Evolutionary conservation across 257 asterid genomes (phyloP), one percentile per base, ranked within the genome.

Genomic region (Solanum sitiens): DNA sequence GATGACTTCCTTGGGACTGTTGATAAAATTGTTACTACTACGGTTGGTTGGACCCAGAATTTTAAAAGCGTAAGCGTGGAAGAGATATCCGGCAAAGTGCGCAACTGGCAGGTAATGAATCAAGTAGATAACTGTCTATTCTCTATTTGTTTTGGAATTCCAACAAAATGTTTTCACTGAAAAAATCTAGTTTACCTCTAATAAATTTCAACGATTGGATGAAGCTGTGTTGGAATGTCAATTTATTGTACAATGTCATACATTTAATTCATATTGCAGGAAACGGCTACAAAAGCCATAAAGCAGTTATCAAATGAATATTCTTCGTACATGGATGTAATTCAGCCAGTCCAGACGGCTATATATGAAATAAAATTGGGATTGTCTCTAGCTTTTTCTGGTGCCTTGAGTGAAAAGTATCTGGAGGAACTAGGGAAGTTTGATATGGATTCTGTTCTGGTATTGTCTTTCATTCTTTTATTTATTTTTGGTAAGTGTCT

Each of bases 361-460:
- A 70, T 97, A 65, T 96, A 96, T 87, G 99, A 97, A 91, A 92
- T 95, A 89, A 97, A 97, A 92, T 91, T 97, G 77, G 99, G 99
- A 74, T 86, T 95, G 83, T 92, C 99, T 47, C 90, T 97, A 50
- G 86, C 92, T 72, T 90, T 90, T 86, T 94, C 99, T 59, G 91
- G 93, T 87, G 87, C 90, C 77, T 87, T 90, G 44, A 63, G 82
- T 83, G 92, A 87, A 89, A 89, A 84, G 45, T 87, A 79, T 79
- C 71, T 88, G 85, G 90, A 86, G n/a, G 87, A 89, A 83, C 20
- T 88, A 23, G 92, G 90, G 32, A 92, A 87, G 83, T 93, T 86
- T 77, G 92, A 91, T 68, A 91, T 90, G 92, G 93, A 93, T 65
- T 73, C 70, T 71, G 89, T 93, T 90, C 87, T 93, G 95, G 96